Base-by-base conservation (phyloP, 495 filamentous ascomycete genomes). In the Hypomontagnella submonticulosa region DNA sequence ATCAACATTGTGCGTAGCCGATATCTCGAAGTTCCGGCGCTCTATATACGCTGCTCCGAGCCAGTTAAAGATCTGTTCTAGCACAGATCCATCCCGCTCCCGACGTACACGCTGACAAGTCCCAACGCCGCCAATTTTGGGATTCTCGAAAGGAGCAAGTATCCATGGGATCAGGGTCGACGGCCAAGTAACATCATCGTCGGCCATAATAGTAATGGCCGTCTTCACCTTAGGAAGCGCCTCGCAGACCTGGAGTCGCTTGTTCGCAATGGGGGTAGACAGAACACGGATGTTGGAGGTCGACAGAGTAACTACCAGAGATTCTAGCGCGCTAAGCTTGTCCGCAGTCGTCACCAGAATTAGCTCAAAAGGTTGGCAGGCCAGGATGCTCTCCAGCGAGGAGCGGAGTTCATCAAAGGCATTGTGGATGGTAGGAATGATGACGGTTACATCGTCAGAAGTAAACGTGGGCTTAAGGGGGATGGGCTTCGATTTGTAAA, bases 111-210 rank as follows among this genome's bases (percentile, higher is more conserved):
- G 73, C 60, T 84, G 84, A 66, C 76, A 81, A 15, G 83, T 85
- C 0, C 83, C 85, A 7, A 85, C 83, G 8, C 83, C 63, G 7
- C 85, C 84, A 20, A 87, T 80, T 1, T 63, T 57, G 1, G 70
- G 69, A 62, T 85, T 77, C 63, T 86, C 79, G 60, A 88, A 86
- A 4, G 84, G 77, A 6, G 76, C 74, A 1, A 88, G 76, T 11
- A 84, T 58, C 18, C 76, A 73, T 4, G 71, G 63, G 12, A 85
- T 75, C 41, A 84, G 79, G 10, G 78, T 79, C 0, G 71, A 66
- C 0, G 79, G 79, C 84, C 83, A 87, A 67, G 81, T 82, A 57
- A 83, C 83, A 48, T 84, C 80, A 65, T 88, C 84, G 58, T 87
- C 84, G 4, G 80, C 71, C 66, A 84, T 74, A 15, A 82, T 71